These are phyloP conservation scores for Fraxinus sp. DNA, from an alignment of 305 asterid genomes.

Conservation along the genomic window DNA sequence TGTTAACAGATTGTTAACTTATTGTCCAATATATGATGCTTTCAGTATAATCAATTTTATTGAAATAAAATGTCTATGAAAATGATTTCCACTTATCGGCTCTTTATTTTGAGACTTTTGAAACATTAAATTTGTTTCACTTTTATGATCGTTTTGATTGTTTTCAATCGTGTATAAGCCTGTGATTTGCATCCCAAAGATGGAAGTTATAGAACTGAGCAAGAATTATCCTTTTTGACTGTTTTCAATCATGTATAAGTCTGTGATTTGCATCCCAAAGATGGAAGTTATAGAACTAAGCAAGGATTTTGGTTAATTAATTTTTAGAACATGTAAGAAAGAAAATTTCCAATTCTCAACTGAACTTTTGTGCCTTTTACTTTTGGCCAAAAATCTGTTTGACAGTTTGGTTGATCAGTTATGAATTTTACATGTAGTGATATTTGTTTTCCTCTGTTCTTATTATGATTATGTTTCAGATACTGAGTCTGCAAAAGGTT, in stretches of 20 bases:
- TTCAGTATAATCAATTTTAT: not conserved
- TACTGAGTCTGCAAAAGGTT: conserved; percentile 70
- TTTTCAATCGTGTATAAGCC: conserved; percentile 3
- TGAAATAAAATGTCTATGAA: not conserved
- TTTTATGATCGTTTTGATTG: not conserved
- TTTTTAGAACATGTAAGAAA: not conserved
- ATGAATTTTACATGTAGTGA: not conserved
- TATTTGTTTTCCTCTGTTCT: conserved; percentile 9
- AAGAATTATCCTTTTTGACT: not conserved
- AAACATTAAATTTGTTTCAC: not conserved
- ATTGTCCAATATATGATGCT: not conserved
- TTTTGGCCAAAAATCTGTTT: not conserved
- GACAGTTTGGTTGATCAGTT: conserved; percentile 16
- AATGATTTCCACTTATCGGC: not conserved
- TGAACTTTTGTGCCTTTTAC: conserved; percentile 13
- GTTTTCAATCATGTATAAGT: not conserved
- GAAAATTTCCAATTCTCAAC: not conserved
- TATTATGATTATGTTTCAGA: conserved; percentile 44
- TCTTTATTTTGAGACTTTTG: not conserved
- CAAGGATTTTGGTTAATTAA: conserved; percentile 4
- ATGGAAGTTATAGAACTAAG: not conserved
- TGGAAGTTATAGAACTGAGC: not conserved
- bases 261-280: conserved; percentile 13
- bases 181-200: conserved; percentile 12
- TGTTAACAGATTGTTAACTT: not conserved